Conservation (phyloP, 352 stramenopile species). For the Globisporangium carolinianum region DNA sequence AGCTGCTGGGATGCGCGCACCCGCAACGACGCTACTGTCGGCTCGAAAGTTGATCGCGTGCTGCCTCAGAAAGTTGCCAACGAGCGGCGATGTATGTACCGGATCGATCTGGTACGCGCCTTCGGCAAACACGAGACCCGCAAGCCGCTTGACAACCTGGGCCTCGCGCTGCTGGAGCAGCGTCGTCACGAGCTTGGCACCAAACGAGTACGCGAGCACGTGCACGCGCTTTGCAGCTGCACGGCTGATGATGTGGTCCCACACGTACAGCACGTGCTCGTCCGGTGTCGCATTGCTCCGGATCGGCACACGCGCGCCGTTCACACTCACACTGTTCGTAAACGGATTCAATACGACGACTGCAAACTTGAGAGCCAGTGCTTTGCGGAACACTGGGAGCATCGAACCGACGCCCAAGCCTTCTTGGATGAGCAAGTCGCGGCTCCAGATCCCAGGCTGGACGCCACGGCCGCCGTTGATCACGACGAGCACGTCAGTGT, state of each 20-base stretch:
- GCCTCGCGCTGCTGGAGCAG: constrained; percentile 59
- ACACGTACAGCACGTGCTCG: constrained; percentile 69
- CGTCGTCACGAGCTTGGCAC: constrained; percentile 58
- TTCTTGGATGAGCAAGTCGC: constrained; percentile 69
- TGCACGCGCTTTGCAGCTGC: constrained; percentile 51
- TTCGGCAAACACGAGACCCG: constrained; percentile 64
- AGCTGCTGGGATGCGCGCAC: constrained; percentile 36
- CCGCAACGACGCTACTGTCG: constrained; percentile 32
- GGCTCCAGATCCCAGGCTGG: constrained; percentile 75
- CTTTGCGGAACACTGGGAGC: constrained; percentile 55
- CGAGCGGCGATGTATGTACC: constrained; percentile 34
- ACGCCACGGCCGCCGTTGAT: constrained; percentile 62
- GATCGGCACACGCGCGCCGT: constrained; percentile 47
- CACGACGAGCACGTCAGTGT: constrained; percentile 54
- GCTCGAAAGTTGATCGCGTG: constrained; percentile 75
- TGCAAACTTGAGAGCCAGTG: constrained; percentile 33
- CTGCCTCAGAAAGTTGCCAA: constrained; percentile 55
- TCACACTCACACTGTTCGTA: constrained; percentile 64
- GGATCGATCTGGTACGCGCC: constrained; percentile 53
- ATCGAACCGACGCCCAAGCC: constrained; percentile 71
- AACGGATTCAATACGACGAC: constrained; percentile 68
- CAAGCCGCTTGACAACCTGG: constrained; percentile 42
- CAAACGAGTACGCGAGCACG: constrained; percentile 65
- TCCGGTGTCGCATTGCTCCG: constrained; percentile 50
- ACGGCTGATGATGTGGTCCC: constrained; percentile 66